These are phyloP conservation scores for Cornus florida DNA, from an alignment of 148 eudicot genomes.

Conservation along the genomic window DNA sequence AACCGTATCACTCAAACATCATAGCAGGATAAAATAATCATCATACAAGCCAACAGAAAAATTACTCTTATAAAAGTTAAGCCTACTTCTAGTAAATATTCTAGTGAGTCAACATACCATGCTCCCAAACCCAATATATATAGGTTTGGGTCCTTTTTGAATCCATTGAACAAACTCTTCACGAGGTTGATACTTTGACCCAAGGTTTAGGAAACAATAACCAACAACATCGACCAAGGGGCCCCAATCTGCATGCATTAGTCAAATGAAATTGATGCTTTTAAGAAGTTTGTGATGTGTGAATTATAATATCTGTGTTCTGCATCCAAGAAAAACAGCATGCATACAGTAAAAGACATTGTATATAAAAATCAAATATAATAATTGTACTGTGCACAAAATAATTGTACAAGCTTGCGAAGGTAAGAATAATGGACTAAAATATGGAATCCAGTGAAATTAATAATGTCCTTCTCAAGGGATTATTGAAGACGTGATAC, in stretches of 20 bases:
- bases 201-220: constrained; percentile 85
- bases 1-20: neutral
- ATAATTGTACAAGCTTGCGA: neutral
- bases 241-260: constrained; percentile 83
- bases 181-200: constrained; percentile 72
- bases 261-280: neutral
- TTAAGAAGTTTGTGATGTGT: neutral
- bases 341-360: neutral
- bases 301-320: neutral
- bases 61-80: too few relatives aligned
- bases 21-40: neutral
- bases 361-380: neutral
- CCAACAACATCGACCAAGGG: constrained; percentile 89
- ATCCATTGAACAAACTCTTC: constrained; percentile 75
- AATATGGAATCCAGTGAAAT: too few relatives aligned
- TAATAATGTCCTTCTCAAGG: too few relatives aligned
- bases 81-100: neutral
- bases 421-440: too few relatives aligned
- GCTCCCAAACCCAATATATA: constrained; percentile 97
- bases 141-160: constrained; percentile 68
- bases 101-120: constrained; percentile 56
- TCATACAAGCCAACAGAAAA: neutral
- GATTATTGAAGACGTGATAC: too few relatives aligned
- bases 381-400: neutral
- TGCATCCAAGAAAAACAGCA: neutral